Percentiles rank a stretch among this genome's conserved stretches.
Conservation (phyloP, 177 flowering plant genomes). For the Viscum album region DNA sequence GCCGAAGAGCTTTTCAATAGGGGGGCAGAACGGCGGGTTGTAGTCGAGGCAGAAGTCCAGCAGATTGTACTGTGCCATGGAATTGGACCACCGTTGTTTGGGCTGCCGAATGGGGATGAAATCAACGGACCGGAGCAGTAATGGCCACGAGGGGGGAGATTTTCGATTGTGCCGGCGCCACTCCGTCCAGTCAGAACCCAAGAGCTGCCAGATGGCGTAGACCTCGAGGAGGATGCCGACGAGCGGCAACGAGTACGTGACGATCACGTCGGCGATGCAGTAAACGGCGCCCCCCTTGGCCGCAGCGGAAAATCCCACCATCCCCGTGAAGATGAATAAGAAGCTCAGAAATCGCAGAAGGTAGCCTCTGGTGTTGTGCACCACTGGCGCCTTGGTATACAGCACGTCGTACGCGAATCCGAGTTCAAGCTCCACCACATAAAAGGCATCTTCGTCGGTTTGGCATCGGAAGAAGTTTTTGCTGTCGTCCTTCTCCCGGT, state of each 20-base stretch:
- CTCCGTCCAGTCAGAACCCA: not conserved
- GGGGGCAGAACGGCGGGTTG: not conserved
- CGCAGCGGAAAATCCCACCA: not conserved
- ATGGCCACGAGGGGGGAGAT: not conserved
- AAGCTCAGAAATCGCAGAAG: constrained; percentile 12
- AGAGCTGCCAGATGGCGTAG: not conserved
- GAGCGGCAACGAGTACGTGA: not conserved
- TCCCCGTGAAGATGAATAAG: not conserved
- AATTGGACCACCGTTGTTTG: not conserved
- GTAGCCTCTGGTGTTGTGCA: constrained; percentile 14
- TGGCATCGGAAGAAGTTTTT: constrained; percentile 19
- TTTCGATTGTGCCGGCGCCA: not conserved
- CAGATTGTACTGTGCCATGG: not conserved
- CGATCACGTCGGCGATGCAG: not conserved
- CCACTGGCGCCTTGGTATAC: constrained; percentile 32
- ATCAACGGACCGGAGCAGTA: not conserved
- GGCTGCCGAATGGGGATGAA: no score
- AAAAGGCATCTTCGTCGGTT: constrained; percentile 21
- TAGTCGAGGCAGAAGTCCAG: not conserved
- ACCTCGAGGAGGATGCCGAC: not conserved
- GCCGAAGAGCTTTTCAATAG: not conserved
- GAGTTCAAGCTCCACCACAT: constrained; percentile 35
- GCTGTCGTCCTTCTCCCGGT: constrained; percentile 29
- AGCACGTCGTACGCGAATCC: constrained; percentile 39
- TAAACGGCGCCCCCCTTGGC: not conserved